Percentiles rank a stretch among this genome's conserved stretches.
These are phyloP conservation scores for Skeletonema grethae DNA, from an alignment of 108 stramenopile genomes.

Conservation along the genomic window DNA sequence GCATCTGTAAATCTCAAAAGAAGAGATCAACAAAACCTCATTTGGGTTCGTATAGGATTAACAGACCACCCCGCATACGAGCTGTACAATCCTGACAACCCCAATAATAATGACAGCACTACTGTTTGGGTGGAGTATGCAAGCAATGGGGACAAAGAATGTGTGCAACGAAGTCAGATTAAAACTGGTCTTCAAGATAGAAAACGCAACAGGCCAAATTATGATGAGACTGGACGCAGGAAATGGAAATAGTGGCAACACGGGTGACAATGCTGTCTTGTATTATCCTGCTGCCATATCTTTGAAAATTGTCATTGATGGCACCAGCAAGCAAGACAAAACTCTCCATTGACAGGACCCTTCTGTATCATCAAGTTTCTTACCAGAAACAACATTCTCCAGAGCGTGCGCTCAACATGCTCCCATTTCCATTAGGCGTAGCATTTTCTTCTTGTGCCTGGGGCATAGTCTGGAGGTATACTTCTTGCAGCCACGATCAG, in stretches of 20 bases:
- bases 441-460: no score
- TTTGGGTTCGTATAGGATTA: not conserved
- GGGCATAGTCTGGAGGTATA: no score
- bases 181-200: not conserved
- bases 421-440: no score
- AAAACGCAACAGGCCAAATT: not conserved
- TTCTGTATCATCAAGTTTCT: not conserved
- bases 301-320: no score
- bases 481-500: not conserved
- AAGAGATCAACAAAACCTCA: not conserved
- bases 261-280: no score
- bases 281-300: no score
- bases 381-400: not conserved
- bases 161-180: not conserved
- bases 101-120: not conserved
- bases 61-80: not conserved
- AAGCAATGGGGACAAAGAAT: not conserved
- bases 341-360: not conserved
- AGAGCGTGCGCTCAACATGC: not conserved
- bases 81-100: not conserved
- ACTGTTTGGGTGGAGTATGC: slow-evolving; percentile 4
- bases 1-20: not conserved
- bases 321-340: no score
- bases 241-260: not conserved
- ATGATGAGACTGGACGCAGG: not conserved